Evolutionary conservation across 352 stramenopile species (phyloP), one percentile per base, ranked within the genome.

Genomic region (Phytophthora vignae): DNA sequence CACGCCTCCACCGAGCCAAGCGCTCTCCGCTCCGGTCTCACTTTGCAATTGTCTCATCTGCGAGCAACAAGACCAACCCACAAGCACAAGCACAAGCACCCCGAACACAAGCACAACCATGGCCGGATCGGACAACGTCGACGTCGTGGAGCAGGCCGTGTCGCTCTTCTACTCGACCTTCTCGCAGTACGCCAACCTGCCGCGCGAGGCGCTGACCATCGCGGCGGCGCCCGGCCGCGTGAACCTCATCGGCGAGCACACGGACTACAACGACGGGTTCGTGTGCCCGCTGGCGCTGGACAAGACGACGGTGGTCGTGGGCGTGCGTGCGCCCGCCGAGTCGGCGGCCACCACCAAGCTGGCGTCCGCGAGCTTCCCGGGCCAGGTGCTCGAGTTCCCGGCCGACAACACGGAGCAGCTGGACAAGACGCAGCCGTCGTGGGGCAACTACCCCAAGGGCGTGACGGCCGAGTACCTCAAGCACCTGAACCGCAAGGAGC

Each of bases 261-360:
- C 85, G 3, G 96, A 99, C 79, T 99, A 99, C 82, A 99, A 98
- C 60, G 94, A 98, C 64, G 95, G 96, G 33, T 99, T 98, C 78
- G 96, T 99, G 46, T 87, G 98, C 55, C 97, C 97, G n/a, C 80
- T 99, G 52, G 96, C 94, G 42, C 78, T 97, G 44, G 85, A 97
- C 60, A 95, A 98, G 71, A 92, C 83, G 69, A 98, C 96, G 8
- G 80, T 90, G 5, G 76, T 99, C 38, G 91, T 96, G 56, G 92
- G 87, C 55, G 64, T 88, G 36, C 65, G 76, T 15, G 69, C 75
- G 6, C 66, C 79, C 2, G 60, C 52, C 22, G 70, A 70, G 46
- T 69, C 66, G 15, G 54, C 67, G 15, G 67, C 67, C 15, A 58
- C 54, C 15, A 81, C 76, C 22, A 71, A 79, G 15, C 61, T 93